These are phyloP conservation scores for Leccinum uliginosum DNA, from an alignment of 768 basidiomycete species.

Conservation along the genomic window DNA sequence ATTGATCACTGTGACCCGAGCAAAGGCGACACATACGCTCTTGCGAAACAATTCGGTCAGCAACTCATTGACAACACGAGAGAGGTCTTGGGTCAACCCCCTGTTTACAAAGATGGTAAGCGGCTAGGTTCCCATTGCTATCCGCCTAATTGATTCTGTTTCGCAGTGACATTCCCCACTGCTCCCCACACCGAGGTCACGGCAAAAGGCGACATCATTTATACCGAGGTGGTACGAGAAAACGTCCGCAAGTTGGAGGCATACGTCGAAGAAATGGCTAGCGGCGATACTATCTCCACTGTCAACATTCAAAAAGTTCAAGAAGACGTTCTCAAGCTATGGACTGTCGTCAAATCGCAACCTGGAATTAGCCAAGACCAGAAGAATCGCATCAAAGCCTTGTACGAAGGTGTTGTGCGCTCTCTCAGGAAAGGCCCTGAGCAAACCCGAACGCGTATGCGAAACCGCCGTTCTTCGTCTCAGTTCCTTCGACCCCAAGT, in stretches of 20 bases:
- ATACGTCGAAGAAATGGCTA: conserved; percentile 98
- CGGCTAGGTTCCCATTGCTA: conserved; percentile 6
- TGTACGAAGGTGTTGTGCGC: conserved; percentile 95
- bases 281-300: conserved; percentile 79
- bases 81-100: conserved; percentile 78
- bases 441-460: conserved; percentile 47
- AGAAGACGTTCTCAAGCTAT: conserved; percentile 92
- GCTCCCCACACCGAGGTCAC: conserved; percentile 94
- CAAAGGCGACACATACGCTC: conserved; percentile 85
- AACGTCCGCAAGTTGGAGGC: conserved; percentile 97
- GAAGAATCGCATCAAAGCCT: conserved; percentile 89
- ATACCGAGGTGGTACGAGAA: conserved; percentile 92
- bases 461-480: conserved; percentile 87
- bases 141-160: neutral
- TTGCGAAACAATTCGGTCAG: conserved; percentile 97
- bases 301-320: conserved; percentile 98
- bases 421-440: conserved; percentile 82
- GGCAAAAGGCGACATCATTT: conserved; percentile 90
- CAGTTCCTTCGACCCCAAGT: conserved; percentile 95
- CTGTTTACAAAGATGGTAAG: conserved; percentile 93
- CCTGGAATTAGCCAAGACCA: conserved; percentile 97
- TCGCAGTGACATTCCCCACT: conserved; percentile 91
- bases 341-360: conserved; percentile 95
- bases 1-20: conserved; percentile 78
- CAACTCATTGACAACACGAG: conserved; percentile 91